Percentiles rank a stretch among this genome's conserved stretches.
These are phyloP conservation scores for Inosperma sp. DNA, from an alignment of 768 basidiomycete genomes.

Conservation along the genomic window DNA sequence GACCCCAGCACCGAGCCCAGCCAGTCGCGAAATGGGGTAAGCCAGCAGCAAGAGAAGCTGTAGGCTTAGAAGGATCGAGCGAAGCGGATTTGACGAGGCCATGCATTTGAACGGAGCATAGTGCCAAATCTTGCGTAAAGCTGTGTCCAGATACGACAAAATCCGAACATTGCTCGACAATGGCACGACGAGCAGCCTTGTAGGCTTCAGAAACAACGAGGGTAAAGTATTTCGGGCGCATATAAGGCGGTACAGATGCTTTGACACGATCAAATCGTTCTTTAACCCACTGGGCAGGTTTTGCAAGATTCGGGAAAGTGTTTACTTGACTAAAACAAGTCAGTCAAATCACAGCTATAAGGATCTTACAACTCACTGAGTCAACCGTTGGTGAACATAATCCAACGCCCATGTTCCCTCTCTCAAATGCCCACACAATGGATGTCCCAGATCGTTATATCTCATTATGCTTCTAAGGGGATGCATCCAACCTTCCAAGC, in stretches of 20 bases:
- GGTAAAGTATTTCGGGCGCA: slow-evolving; percentile 96
- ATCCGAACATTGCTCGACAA: slow-evolving; percentile 83
- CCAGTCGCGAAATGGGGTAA: slow-evolving; percentile 88
- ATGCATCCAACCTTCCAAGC: slow-evolving; percentile 97
- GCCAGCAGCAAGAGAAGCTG: slow-evolving; percentile 88
- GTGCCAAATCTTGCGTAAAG: slow-evolving; percentile 86
- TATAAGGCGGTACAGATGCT: slow-evolving; percentile 68
- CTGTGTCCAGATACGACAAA: slow-evolving; percentile 80
- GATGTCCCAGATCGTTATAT: slow-evolving; percentile 90
- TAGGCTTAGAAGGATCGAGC: slow-evolving; percentile 62
- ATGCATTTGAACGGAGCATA: slow-evolving; percentile 86
- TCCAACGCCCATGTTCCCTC: slow-evolving; percentile 91
- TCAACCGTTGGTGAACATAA: slow-evolving; percentile 70
- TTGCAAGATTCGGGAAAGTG: slow-evolving; percentile 60
- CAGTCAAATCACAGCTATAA: neutral
- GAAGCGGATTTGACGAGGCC: slow-evolving; percentile 89
- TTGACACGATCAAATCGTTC: slow-evolving; percentile 85
- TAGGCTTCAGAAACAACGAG: slow-evolving; percentile 87
- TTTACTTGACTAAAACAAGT: slow-evolving; percentile 47
- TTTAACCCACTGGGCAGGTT: slow-evolving; percentile 79
- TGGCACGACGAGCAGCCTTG: slow-evolving; percentile 80
- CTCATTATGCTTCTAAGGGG: slow-evolving; percentile 78
- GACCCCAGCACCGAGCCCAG: slow-evolving; percentile 98
- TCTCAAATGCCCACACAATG: slow-evolving; percentile 82
- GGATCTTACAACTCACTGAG: slow-evolving; percentile 50